Base-by-base conservation (phyloP, 1,139 yeast species). In the Suhomyces chickasaworum region DNA sequence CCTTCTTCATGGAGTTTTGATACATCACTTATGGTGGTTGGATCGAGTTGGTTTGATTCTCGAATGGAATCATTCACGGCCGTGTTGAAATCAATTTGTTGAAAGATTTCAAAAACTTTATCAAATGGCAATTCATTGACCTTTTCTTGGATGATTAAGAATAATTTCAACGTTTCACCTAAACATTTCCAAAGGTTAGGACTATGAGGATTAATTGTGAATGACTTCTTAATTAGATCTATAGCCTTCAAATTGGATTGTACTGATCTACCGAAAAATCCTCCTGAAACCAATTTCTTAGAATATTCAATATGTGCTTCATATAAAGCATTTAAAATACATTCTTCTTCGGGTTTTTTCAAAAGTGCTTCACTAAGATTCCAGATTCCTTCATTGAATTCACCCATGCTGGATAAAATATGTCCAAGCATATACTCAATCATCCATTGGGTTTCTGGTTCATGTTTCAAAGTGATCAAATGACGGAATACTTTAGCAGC, bases 401-500 rank as follows among this genome's bases (percentile, higher is more conserved):
- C 75, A 9, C 71, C 71, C 56, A 69, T 67, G 43, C 68, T 70
- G 54, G 76, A 70, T 7, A 80, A 73, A 1, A 86, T 85, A 23
- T 77, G 68, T 0, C 96, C 95, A 40, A 86, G 68, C 63, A 88
- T 75, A 57, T 84, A 89, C 31, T 71, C 69, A 0, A 89, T 84
- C 41, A 80, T 76, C 85, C 89, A 82, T 0, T 60, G 51, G 22
- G 56, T 57, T 9, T 37, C 42, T 12, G 27, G 18, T 6, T 41
- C 34, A 6, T 56, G 54, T 30, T 80, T 78, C 15, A 87, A 56
- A 20, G 73, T 69, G 35, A 80, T 59, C 0, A 93, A 89, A 50
- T 83, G 83, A 33, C 71, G 74, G 57, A 90, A 88, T 1, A 95
- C 97, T 60, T 87, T 90, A 7, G 80, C 76, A 0, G 97, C 89